Conservation (phyloP, 1,284 basidiomycete species). For the Violaceomyces palustris region DNA sequence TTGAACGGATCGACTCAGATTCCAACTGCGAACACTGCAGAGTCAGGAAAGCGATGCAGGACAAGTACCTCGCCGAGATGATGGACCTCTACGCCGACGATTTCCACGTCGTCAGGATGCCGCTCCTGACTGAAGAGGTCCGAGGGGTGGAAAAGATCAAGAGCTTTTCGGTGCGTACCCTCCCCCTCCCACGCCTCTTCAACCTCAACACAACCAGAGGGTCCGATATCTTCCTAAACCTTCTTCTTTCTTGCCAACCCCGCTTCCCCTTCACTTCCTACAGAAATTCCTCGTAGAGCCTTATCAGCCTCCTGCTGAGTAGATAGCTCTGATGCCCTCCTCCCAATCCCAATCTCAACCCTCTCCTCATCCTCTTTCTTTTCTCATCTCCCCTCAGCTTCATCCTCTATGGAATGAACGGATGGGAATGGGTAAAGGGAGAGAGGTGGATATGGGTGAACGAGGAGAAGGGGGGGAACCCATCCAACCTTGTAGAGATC, state of each 20-base stretch:
- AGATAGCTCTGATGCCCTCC: too few relatives aligned
- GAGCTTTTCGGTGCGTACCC: conserved; percentile 54
- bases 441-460: too few relatives aligned
- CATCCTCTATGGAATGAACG: too few relatives aligned
- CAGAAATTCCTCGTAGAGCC: conserved; percentile 38
- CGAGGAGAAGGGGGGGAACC: too few relatives aligned
- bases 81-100: conserved; percentile 51
- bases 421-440: too few relatives aligned
- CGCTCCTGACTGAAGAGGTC: conserved; percentile 92
- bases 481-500: too few relatives aligned
- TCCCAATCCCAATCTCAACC: too few relatives aligned
- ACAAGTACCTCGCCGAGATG: conserved; percentile 56
- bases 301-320: conserved; percentile 33
- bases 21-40: conserved; percentile 92
- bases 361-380: too few relatives aligned
- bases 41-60: conserved; percentile 94
- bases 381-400: too few relatives aligned
- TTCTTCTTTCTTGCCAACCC: not conserved
- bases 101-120: conserved; percentile 61
- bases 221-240: not conserved
- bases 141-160: conserved; percentile 87
- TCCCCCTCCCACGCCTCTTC: not conserved
- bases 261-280: not conserved
- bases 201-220: too few relatives aligned
- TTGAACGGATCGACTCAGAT: conserved; percentile 55